Evolutionary conservation across 2,329 filamentous ascomycete genomes (phyloP), one percentile per base, ranked within the genome.

Genomic region (Aspergillus sergii): DNA sequence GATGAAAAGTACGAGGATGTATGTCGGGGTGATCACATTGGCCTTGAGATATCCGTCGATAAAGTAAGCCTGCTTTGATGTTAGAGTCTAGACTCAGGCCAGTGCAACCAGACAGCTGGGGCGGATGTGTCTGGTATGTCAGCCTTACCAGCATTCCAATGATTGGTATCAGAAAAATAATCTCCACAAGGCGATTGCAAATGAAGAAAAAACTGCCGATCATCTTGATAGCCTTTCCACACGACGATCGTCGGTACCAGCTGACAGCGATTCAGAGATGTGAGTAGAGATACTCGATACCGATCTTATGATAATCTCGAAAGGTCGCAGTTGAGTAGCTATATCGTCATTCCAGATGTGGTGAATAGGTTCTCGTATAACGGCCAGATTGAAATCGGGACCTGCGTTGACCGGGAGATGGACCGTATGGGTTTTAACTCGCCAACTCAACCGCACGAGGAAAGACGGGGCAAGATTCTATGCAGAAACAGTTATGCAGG

Each of bases 1-100:
- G 66, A 90, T 89, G 82, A 90, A 90, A 58, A 89, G 83, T 50
- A 88, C 82, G 51, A 89, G 82, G 72, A 89, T 85, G 72, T 84
- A 87, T 63, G 78, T 75, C 23, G 87, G 87, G 6, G 87, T 89
- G 64, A 89, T 82, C 63, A 81, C 75, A 76, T 87, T 87, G 69
- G 79, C 80, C 64, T 82, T 77, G 66, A 86, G 80, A 78, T 83
- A 89, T 72, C 81, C 82, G 71, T 88, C 73, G 71, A 90, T 86
- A 75, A 89, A 89, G 76, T 84, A 89, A 67, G 85, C 75, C 81
- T 83, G 63, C 12, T 45, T 23, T 43, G 1, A 54, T 26, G 60
- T 63, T 66, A 63, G 58, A 11, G 19, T 9, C 48, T 32, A 34
- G 48, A 8, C 48, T 14, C 48, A 32, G 21, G 48, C 16, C 28